These are phyloP conservation scores for Pouteria campechiana DNA, from an alignment of 179 eudicot genomes.

Conservation along the genomic window DNA sequence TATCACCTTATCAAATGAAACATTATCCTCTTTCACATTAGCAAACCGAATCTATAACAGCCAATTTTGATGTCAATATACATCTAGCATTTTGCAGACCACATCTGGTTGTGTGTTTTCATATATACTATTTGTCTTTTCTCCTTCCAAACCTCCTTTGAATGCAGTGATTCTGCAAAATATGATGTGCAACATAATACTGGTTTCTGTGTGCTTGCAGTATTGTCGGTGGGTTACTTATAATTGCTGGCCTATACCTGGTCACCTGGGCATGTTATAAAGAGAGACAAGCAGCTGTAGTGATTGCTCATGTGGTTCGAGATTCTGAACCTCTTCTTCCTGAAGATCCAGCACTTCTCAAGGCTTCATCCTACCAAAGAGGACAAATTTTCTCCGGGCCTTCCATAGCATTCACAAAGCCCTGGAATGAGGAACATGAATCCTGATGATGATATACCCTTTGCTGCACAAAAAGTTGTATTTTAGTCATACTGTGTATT, in stretches of 20 bases:
- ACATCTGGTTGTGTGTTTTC: neutral
- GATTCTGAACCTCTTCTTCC: constrained; percentile 49
- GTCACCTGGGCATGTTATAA: constrained; percentile 90
- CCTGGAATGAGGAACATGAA: too few relatives aligned
- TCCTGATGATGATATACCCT: too few relatives aligned
- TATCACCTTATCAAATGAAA: too few relatives aligned
- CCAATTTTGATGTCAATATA: too few relatives aligned
- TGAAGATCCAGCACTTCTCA: constrained; percentile 33
- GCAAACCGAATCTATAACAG: too few relatives aligned
- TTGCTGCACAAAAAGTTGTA: too few relatives aligned
- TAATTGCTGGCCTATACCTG: constrained; percentile 80
- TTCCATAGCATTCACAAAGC: constrained; percentile 46
- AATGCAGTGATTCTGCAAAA: too few relatives aligned
- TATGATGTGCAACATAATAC: too few relatives aligned
- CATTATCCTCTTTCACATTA: too few relatives aligned
- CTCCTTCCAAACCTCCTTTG: too few relatives aligned
- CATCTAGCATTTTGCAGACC: neutral
- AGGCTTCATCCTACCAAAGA: constrained; percentile 30
- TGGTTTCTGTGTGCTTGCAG: too few relatives aligned
- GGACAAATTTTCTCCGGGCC: constrained; percentile 49
- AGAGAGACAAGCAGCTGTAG: constrained; percentile 41
- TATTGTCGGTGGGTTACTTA: constrained; percentile 77
- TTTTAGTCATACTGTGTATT: too few relatives aligned
- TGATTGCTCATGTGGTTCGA: constrained; percentile 21
- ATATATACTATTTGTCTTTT: neutral